Percentiles rank a stretch among this genome's conserved stretches.
phyloP scores from a whole-genome alignment of 352 stramenopile genomes.

The Phytophthora syringae region DNA sequence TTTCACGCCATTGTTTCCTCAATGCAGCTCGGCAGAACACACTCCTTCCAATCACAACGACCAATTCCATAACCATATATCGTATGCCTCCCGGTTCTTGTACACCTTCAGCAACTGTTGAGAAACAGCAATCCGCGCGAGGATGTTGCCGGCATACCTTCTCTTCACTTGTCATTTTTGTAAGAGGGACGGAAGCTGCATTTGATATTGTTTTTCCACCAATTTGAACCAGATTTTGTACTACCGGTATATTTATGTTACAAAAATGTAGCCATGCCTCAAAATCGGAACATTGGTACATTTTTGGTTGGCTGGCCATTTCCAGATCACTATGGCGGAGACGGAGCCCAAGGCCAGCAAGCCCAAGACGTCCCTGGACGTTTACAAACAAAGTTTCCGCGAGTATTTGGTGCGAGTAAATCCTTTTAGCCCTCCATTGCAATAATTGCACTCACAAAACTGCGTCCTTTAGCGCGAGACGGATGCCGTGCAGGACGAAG shows the following conservation, averaged over 20 bases:
- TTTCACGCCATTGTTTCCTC: conserved; percentile 8
- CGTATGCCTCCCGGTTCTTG: too few relatives aligned
- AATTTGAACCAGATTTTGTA: too few relatives aligned
- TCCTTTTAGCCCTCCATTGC: background rate
- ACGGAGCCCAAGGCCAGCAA: conserved; percentile 21
- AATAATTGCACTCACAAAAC: background rate
- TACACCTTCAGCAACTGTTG: too few relatives aligned
- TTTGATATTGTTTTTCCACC: too few relatives aligned
- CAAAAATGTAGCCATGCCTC: background rate
- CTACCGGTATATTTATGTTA: too few relatives aligned
- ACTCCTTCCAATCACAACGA: background rate
- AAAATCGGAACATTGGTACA: background rate
- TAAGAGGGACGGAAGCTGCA: too few relatives aligned
- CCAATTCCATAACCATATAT: background rate
- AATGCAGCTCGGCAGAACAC: background rate
- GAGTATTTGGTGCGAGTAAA: conserved; percentile 59
- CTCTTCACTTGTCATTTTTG: too few relatives aligned
- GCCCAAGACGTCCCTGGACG: conserved; percentile 63
- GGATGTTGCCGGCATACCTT: too few relatives aligned
- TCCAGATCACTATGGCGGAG: conserved; percentile 10
- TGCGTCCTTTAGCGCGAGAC: conserved; percentile 59
- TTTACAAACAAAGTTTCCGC: conserved; percentile 87
- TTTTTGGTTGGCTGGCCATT: conserved; percentile 28
- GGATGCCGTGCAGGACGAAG: conserved; percentile 52
- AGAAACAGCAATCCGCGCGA: too few relatives aligned